phyloP scores from a whole-genome alignment of 306 rosid genomes.

The Trifolium fragiferum region DNA sequence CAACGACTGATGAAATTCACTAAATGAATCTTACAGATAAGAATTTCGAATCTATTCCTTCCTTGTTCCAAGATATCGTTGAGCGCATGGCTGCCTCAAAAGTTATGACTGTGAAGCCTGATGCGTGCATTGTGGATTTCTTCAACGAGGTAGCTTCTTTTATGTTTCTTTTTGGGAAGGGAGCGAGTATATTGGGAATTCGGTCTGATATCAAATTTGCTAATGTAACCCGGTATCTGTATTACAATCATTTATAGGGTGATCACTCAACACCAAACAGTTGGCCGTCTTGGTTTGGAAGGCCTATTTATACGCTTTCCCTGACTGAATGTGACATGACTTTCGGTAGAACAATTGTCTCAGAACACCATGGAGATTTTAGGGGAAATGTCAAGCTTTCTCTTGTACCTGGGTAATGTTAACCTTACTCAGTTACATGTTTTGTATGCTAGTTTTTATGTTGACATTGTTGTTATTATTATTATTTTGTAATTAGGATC shows the following conservation, averaged over 20 bases:
- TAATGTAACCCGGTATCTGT: neutral
- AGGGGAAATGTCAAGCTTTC: constrained; percentile 72
- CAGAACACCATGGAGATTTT: constrained; percentile 84
- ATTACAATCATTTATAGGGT: constrained; percentile 58
- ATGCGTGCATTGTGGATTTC: constrained; percentile 86
- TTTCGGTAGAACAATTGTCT: constrained; percentile 68
- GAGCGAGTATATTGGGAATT: neutral
- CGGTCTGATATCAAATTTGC: neutral
- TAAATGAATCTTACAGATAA: constrained; percentile 66
- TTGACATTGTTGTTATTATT: neutral
- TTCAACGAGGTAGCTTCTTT: constrained; percentile 73
- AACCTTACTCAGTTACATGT: constrained; percentile 9
- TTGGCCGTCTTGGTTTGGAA: constrained; percentile 86
- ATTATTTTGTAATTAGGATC: neutral
- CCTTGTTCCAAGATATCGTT: constrained; percentile 72
- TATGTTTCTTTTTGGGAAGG: neutral
- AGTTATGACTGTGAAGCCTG: constrained; percentile 79
- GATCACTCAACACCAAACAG: constrained; percentile 87
- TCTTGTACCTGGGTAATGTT: constrained; percentile 81
- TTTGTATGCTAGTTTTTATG: constrained; percentile 10
- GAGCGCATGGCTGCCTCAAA: constrained; percentile 67
- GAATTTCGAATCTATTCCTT: constrained; percentile 77
- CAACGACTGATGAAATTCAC: constrained; percentile 27
- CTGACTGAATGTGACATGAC: constrained; percentile 91
- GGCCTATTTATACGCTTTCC: constrained; percentile 73